These are phyloP conservation scores for Saturnispora kantuleensis DNA, from an alignment of 805 yeast species.

Conservation along the genomic window DNA sequence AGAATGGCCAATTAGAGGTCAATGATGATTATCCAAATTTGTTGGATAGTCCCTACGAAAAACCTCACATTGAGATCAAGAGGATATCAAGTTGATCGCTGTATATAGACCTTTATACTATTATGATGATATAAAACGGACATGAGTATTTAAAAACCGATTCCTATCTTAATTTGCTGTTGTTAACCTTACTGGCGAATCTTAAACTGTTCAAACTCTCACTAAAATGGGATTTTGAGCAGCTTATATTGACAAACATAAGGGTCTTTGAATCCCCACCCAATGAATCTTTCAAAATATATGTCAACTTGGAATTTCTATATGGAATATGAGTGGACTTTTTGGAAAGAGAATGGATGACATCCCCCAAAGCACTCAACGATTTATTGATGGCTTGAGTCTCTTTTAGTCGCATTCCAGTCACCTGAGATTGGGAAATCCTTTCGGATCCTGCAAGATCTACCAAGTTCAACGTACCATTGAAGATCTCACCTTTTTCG, in stretches of 20 bases:
- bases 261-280: constrained; percentile 82
- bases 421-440: constrained; percentile 59
- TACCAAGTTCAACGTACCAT: constrained; percentile 66
- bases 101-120: background rate
- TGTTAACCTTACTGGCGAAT: constrained; percentile 78
- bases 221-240: constrained; percentile 46
- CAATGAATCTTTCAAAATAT: constrained; percentile 71
- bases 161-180: constrained; percentile 26
- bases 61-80: constrained; percentile 11
- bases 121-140: background rate
- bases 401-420: constrained; percentile 74
- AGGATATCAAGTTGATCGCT: constrained; percentile 3
- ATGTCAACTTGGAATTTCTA: constrained; percentile 69
- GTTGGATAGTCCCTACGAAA: constrained; percentile 19
- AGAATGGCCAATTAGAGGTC: constrained; percentile 23
- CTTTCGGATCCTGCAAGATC: constrained; percentile 96
- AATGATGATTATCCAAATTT: constrained; percentile 27
- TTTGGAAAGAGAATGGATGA: constrained; percentile 37
- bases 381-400: constrained; percentile 87
- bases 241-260: constrained; percentile 87
- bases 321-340: constrained; percentile 48
- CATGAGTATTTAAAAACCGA: background rate
- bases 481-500: constrained; percentile 24
- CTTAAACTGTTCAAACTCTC: constrained; percentile 82
- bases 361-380: constrained; percentile 82